Conservation (phyloP, 108 stramenopile species). For the Seminavis robusta region DNA sequence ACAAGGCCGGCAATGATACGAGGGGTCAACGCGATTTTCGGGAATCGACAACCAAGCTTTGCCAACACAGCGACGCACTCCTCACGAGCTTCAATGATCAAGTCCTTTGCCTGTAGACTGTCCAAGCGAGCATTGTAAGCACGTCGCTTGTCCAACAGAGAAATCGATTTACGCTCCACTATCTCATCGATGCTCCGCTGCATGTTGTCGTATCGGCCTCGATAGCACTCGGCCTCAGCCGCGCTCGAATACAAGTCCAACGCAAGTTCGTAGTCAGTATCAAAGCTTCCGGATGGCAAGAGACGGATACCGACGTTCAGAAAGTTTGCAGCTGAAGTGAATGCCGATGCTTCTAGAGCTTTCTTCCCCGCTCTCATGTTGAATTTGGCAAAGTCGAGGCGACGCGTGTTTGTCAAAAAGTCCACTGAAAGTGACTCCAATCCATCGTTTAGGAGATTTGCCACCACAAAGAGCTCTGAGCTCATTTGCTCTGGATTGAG, state of each 20-base stretch:
- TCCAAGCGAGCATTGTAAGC: slow-evolving; percentile 7
- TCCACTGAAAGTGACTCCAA: no score
- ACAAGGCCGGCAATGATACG: no score
- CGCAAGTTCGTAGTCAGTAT: slow-evolving; percentile 7
- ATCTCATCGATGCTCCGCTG: slow-evolving; percentile 6
- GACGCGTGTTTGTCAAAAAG: no score
- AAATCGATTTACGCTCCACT: background rate
- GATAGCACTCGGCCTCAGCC: slow-evolving; percentile 9
- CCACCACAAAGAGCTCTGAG: no score
- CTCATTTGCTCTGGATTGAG: no score
- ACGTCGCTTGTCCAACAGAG: slow-evolving; percentile 12
- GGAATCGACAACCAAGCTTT: slow-evolving; percentile 9
- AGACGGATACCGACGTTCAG: slow-evolving; percentile 6
- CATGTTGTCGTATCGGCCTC: slow-evolving; percentile 6
- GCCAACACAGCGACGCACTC: slow-evolving; percentile 6
- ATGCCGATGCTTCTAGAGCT: slow-evolving; percentile 1
- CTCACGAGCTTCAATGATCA: slow-evolving; percentile 4
- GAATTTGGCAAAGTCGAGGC: slow-evolving; percentile 13
- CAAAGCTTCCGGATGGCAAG: background rate
- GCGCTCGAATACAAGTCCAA: slow-evolving; percentile 9
- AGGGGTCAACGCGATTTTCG: background rate
- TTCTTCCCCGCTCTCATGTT: slow-evolving; percentile 12
- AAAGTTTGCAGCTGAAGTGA: slow-evolving; percentile 2
- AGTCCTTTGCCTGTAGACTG: slow-evolving; percentile 8
- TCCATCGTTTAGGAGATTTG: no score